phyloP scores from a whole-genome alignment of 1,139 yeast species.

The Hansenula sp. region DNA sequence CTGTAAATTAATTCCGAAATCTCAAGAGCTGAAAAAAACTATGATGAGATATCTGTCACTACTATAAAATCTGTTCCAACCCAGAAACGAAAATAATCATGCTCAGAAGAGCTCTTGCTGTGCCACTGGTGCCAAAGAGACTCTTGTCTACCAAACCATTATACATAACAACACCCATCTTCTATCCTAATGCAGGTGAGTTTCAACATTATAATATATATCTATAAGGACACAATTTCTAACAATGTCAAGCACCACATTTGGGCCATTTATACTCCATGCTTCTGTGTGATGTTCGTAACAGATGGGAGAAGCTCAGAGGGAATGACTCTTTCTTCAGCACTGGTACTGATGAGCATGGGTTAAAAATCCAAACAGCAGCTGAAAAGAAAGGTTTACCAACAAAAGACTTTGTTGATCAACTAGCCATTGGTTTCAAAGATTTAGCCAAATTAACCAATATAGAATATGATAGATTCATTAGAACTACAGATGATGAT shows the following conservation, averaged over 20 bases:
- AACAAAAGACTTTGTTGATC: slow-evolving; percentile 73
- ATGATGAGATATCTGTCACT: too few relatives aligned
- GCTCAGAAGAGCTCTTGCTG: slow-evolving; percentile 7
- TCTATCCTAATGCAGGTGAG: slow-evolving; percentile 81
- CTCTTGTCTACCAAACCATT: slow-evolving; percentile 9
- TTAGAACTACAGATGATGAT: slow-evolving; percentile 85
- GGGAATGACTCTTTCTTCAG: slow-evolving; percentile 51
- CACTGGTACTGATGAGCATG: slow-evolving; percentile 98
- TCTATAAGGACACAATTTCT: background rate
- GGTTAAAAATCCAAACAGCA: slow-evolving; percentile 83
- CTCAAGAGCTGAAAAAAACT: too few relatives aligned
- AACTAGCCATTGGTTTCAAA: slow-evolving; percentile 59
- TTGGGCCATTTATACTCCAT: slow-evolving; percentile 90
- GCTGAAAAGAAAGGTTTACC: slow-evolving; percentile 44
- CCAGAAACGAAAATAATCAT: too few relatives aligned
- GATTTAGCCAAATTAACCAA: slow-evolving; percentile 51
- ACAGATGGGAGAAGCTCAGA: slow-evolving; percentile 61
- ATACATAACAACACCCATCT: slow-evolving; percentile 84
- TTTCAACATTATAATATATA: background rate
- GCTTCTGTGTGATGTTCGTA: slow-evolving; percentile 74
- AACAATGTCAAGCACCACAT: slow-evolving; percentile 56
- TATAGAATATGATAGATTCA: slow-evolving; percentile 69
- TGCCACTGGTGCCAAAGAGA: slow-evolving; percentile 3
- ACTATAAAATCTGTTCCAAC: too few relatives aligned
- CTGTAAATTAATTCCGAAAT: too few relatives aligned